Conservation (phyloP, 1,284 basidiomycete species). For the Singerocomus rubriflavus region DNA sequence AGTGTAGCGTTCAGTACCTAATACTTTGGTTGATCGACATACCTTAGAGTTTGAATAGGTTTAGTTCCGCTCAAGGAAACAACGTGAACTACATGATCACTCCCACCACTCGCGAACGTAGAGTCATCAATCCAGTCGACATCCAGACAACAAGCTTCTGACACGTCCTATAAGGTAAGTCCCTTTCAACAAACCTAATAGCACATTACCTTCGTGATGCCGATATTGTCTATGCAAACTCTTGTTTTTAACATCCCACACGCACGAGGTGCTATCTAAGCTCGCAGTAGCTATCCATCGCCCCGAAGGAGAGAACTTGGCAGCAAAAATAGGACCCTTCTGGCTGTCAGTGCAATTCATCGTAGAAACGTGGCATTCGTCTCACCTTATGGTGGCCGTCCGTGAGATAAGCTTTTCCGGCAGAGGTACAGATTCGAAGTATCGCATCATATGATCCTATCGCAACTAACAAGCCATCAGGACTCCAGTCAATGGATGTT, state of each 20-base stretch:
- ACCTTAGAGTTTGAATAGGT: slow-evolving; percentile 59
- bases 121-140: slow-evolving; percentile 76
- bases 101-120: slow-evolving; percentile 71
- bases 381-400: slow-evolving; percentile 63
- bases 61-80: slow-evolving; percentile 50
- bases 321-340: slow-evolving; percentile 74
- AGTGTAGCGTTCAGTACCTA: slow-evolving; percentile 9
- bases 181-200: neutral
- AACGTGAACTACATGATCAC: slow-evolving; percentile 63
- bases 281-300: slow-evolving; percentile 70
- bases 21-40: slow-evolving; percentile 25
- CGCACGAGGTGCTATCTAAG: slow-evolving; percentile 68
- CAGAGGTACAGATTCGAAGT: slow-evolving; percentile 58
- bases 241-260: slow-evolving; percentile 73
- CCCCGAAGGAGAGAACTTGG: slow-evolving; percentile 68
- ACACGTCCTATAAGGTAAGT: slow-evolving; percentile 15
- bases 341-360: slow-evolving; percentile 19
- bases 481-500: slow-evolving; percentile 73
- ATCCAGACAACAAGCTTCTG: slow-evolving; percentile 69
- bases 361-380: neutral
- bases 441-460: slow-evolving; percentile 73
- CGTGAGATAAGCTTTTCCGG: slow-evolving; percentile 58
- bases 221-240: slow-evolving; percentile 58
- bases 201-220: slow-evolving; percentile 57
- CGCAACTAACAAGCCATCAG: slow-evolving; percentile 66